These are phyloP conservation scores for Didymella pinodella DNA, from an alignment of 2,329 filamentous ascomycete genomes.

Conservation along the genomic window DNA sequence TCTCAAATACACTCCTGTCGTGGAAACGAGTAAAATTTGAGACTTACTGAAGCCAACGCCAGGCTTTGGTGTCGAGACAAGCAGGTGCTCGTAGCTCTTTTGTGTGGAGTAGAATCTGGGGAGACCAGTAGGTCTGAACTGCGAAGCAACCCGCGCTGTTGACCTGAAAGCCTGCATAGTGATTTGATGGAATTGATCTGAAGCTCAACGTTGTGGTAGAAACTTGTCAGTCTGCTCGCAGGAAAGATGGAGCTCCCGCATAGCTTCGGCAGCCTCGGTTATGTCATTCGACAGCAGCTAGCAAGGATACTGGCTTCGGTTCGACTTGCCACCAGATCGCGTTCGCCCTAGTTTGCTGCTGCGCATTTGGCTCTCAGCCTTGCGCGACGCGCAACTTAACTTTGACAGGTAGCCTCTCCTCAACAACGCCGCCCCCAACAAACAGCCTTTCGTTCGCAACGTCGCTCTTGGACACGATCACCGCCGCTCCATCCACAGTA, in stretches of 20 bases:
- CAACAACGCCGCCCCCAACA: slow-evolving; percentile 31
- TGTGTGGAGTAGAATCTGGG: slow-evolving; percentile 63
- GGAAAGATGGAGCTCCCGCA: slow-evolving; percentile 14
- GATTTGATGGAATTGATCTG: slow-evolving; percentile 1
- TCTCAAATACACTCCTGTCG: neutral
- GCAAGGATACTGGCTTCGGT: slow-evolving; percentile 2
- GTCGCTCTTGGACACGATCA: neutral
- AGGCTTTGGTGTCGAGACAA: slow-evolving; percentile 83
- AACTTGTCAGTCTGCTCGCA: neutral
- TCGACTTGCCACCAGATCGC: slow-evolving; percentile 17
- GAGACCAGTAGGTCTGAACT: slow-evolving; percentile 64
- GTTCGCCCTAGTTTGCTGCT: slow-evolving; percentile 16
- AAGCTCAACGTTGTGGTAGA: neutral
- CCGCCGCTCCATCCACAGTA: neutral
- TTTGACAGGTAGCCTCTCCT: slow-evolving; percentile 38
- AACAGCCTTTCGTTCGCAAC: slow-evolving; percentile 5
- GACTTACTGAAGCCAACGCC: slow-evolving; percentile 83
- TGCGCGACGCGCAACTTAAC: slow-evolving; percentile 16
- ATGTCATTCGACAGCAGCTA: slow-evolving; percentile 14
- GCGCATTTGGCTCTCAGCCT: slow-evolving; percentile 16
- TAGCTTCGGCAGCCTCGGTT: slow-evolving; percentile 21
- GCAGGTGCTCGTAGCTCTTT: slow-evolving; percentile 76
- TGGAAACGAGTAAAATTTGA: neutral
- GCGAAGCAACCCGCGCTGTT: slow-evolving; percentile 68
- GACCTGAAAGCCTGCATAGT: slow-evolving; percentile 62